A percentile compares a stretch with the other conserved stretches of the same genome.
Evolutionary conservation across 106 monocot genomes (phyloP).

Genomic region (Allium cepa): DNA sequence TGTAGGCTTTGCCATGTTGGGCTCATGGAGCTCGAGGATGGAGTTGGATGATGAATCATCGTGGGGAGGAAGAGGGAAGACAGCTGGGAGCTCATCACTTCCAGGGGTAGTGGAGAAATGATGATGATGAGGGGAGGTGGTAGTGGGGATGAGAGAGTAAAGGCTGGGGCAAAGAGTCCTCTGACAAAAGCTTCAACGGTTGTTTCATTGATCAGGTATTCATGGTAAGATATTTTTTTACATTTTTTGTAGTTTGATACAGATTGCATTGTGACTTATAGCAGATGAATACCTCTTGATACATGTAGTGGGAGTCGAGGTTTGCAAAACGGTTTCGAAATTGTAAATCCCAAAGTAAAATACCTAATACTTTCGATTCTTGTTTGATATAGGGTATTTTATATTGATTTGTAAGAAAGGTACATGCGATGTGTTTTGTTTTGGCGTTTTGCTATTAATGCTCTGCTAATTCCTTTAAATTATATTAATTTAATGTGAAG

Average conservation of each 20-base stretch:
- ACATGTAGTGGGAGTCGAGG: too few relatives aligned
- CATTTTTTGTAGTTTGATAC: background rate
- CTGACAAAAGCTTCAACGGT: constrained; percentile 47
- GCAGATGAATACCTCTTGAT: too few relatives aligned
- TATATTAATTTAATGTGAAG: too few relatives aligned
- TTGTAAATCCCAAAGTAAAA: too few relatives aligned
- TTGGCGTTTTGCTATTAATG: too few relatives aligned
- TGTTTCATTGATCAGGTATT: constrained; percentile 40
- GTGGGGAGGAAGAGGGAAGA: constrained; percentile 11
- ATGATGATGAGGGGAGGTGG: constrained; percentile 23
- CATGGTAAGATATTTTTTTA: constrained; percentile 22
- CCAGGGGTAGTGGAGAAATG: constrained; percentile 41
- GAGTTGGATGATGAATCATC: constrained; percentile 29
- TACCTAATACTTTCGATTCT: too few relatives aligned
- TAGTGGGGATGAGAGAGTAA: background rate
- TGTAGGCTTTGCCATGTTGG: constrained; percentile 3
- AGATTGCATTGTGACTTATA: background rate
- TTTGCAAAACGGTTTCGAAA: too few relatives aligned
- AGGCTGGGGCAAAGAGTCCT: constrained; percentile 22
- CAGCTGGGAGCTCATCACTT: constrained; percentile 25
- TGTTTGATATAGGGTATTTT: too few relatives aligned
- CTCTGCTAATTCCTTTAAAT: too few relatives aligned
- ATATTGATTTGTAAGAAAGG: too few relatives aligned
- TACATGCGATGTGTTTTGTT: too few relatives aligned
- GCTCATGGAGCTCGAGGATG: constrained; percentile 41